These are phyloP conservation scores for Trichomonas vaginalis DNA, from an alignment of 208 protist genomes.

Conservation along the genomic window DNA sequence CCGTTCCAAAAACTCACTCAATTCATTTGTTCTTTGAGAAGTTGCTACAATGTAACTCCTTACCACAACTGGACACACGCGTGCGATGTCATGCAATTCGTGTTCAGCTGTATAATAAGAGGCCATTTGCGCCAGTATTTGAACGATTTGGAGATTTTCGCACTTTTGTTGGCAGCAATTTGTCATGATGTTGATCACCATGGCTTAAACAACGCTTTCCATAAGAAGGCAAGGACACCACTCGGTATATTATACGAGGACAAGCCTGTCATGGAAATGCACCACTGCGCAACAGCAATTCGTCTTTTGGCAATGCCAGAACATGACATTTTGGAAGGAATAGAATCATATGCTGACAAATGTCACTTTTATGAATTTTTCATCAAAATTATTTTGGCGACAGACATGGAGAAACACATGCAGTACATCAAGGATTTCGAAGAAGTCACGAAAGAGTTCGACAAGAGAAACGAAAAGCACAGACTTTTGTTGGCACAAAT, in stretches of 20 bases:
- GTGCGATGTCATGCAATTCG: neutral
- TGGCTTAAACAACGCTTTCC: constrained; percentile 79
- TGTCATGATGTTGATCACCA: constrained; percentile 86
- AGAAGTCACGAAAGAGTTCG: neutral
- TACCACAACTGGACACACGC: neutral
- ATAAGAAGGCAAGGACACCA: constrained; percentile 58
- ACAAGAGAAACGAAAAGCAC: neutral
- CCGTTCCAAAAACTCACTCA: neutral
- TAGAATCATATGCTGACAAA: neutral
- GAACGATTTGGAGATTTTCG: constrained; percentile 55
- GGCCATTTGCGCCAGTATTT: neutral
- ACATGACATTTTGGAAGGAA: neutral
- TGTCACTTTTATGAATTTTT: neutral
- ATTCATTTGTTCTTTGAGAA: neutral
- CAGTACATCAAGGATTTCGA: neutral
- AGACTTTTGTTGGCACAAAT: neutral
- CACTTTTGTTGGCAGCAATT: constrained; percentile 57
- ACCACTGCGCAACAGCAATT: constrained; percentile 38
- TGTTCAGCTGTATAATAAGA: neutral
- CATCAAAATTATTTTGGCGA: constrained; percentile 1
- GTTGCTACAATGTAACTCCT: neutral
- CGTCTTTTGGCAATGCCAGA: neutral
- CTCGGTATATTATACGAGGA: constrained; percentile 57
- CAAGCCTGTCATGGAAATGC: constrained; percentile 42
- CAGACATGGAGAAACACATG: neutral